Conservation (phyloP, 139 green algal genomes). For the Bryopsis sp. region DNA sequence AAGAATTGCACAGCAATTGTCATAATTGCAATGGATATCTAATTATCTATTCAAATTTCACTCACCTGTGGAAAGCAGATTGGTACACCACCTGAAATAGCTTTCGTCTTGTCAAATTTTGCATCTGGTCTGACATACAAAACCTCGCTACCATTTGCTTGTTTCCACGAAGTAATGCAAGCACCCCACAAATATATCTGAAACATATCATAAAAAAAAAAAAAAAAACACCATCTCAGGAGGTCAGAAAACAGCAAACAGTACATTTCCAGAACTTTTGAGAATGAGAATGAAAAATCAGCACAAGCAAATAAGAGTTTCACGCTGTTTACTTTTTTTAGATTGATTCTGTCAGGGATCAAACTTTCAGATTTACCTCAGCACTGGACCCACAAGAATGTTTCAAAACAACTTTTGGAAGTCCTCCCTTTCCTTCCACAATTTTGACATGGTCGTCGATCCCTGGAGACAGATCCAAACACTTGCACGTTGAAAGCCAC, state of each 20-base stretch:
- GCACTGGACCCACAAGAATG: constrained; percentile 59
- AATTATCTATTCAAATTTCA: neutral
- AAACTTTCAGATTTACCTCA: constrained; percentile 40
- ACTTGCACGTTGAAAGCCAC: no score
- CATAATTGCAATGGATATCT: no score
- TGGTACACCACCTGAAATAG: constrained; percentile 84
- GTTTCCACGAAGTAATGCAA: constrained; percentile 80
- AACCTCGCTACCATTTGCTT: constrained; percentile 76
- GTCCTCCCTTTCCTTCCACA: constrained; percentile 39
- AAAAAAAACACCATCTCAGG: neutral
- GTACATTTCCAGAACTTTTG: constrained; percentile 11
- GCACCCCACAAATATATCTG: constrained; percentile 87
- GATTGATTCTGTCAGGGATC: no score
- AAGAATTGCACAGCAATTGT: no score
- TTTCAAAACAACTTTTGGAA: constrained; percentile 52
- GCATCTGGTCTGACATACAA: constrained; percentile 93
- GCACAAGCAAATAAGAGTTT: neutral
- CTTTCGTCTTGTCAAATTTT: constrained; percentile 88
- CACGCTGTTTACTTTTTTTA: no score
- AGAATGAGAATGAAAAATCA: constrained; percentile 3
- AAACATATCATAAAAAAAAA: neutral
- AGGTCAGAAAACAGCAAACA: constrained; percentile 12
- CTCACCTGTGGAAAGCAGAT: constrained; percentile 89
- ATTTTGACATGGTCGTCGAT: constrained; percentile 57
- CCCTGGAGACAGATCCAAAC: constrained; percentile 24